Evolutionary conservation across 202 grass and related monocot species (phyloP).

Genomic region (Panicum virgatum): DNA sequence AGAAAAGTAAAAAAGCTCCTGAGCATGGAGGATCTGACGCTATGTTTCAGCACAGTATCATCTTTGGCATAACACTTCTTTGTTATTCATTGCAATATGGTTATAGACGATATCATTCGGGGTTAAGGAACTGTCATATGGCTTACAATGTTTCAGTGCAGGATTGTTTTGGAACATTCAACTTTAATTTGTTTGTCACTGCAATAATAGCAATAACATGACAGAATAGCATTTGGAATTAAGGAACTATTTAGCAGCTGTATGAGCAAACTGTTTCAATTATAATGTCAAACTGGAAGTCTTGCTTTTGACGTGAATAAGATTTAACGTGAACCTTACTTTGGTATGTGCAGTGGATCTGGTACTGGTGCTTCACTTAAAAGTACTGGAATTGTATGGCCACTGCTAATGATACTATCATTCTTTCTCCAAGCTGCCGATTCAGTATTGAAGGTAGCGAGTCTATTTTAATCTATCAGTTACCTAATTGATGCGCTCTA

Average conservation of each 20-base stretch:
- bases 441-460: constrained; percentile 86
- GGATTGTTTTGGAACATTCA: background rate
- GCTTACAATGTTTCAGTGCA: background rate
- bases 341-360: constrained; percentile 71
- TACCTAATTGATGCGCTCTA: constrained; percentile 8
- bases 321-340: constrained; percentile 21
- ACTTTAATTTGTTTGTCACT: constrained; percentile 13
- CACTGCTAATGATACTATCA: constrained; percentile 88
- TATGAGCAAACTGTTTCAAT: constrained; percentile 3
- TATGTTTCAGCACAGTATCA: background rate
- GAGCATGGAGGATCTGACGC: constrained; percentile 7
- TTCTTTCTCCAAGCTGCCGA: constrained; percentile 98
- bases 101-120: background rate
- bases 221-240: background rate
- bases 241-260: background rate
- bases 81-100: background rate
- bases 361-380: constrained; percentile 69
- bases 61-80: background rate
- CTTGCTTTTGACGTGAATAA: constrained; percentile 18
- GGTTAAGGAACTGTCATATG: background rate
- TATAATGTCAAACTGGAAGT: background rate
- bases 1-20: background rate
- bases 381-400: constrained; percentile 84
- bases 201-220: background rate
- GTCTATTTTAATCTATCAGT: constrained; percentile 25